Evolutionary conservation across 2,329 filamentous ascomycete species (phyloP).

Genomic region (Trichoderma sp.): DNA sequence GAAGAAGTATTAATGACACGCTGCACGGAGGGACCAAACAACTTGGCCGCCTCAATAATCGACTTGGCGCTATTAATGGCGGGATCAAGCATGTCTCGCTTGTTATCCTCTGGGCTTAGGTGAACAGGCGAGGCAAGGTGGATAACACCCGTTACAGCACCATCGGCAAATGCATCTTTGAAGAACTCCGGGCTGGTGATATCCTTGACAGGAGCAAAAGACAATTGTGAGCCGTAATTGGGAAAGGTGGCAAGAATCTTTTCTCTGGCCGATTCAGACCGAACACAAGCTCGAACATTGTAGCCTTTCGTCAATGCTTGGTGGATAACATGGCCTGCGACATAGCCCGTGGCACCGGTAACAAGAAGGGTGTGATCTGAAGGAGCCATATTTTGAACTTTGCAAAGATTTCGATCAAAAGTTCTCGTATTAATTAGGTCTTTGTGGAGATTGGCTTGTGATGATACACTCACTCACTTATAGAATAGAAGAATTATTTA

Average conservation of each 20-base stretch:
- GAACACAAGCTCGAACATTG: background rate
- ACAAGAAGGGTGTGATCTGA: background rate
- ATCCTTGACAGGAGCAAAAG: background rate
- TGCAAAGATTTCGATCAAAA: background rate
- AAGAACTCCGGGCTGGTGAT: background rate
- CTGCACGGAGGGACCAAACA: background rate
- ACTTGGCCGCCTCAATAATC: background rate
- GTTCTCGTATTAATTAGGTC: background rate
- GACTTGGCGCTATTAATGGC: background rate
- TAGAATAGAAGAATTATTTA: background rate
- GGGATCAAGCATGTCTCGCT: background rate
- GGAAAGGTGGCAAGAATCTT: background rate
- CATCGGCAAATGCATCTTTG: background rate
- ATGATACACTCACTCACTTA: background rate
- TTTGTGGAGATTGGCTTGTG: background rate
- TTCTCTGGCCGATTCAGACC: background rate
- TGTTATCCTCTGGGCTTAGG: background rate
- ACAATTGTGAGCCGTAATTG: background rate
- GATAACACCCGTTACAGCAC: background rate
- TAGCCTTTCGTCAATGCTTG: background rate
- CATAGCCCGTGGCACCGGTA: background rate
- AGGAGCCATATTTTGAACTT: background rate
- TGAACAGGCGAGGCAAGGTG: background rate
- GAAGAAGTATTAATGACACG: background rate
- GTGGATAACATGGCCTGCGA: background rate